phyloP scores from a whole-genome alignment of 2,329 filamentous ascomycete genomes.

The Colletotrichum trifolii region DNA sequence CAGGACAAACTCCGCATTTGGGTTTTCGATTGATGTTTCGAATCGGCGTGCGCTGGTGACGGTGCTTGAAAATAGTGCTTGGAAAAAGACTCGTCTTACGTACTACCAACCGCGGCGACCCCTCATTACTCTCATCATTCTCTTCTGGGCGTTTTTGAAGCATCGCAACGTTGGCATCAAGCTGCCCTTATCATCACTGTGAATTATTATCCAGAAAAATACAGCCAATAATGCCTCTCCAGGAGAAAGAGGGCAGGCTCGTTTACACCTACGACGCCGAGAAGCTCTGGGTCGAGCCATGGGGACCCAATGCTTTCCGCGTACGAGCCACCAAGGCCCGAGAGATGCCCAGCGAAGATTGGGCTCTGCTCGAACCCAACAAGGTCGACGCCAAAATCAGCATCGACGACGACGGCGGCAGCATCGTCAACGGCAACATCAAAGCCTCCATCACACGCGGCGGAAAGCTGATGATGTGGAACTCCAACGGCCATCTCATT shows the following conservation, averaged over 20 bases:
- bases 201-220: background rate
- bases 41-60: background rate
- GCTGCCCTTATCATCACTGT: background rate
- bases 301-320: constrained; percentile 58
- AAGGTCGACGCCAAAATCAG: constrained; percentile 30
- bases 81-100: too few species aligned
- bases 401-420: constrained; percentile 38
- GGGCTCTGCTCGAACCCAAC: constrained; percentile 47
- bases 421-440: constrained; percentile 46
- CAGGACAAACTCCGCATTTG: constrained; percentile 32
- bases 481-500: constrained; percentile 41
- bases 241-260: constrained; percentile 21
- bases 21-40: background rate
- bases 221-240: constrained; percentile 16
- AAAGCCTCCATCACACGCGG: constrained; percentile 42
- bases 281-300: constrained; percentile 59
- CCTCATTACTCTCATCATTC: too few species aligned
- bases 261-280: constrained; percentile 54
- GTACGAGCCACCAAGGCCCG: constrained; percentile 56
- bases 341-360: constrained; percentile 49
- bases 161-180: background rate
- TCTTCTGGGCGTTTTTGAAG: too few species aligned
- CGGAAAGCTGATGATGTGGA: constrained; percentile 46
- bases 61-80: background rate
- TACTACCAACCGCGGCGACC: too few species aligned